Conservation (phyloP, 1,139 yeast species). For the Suhomyces bolitotheri region DNA sequence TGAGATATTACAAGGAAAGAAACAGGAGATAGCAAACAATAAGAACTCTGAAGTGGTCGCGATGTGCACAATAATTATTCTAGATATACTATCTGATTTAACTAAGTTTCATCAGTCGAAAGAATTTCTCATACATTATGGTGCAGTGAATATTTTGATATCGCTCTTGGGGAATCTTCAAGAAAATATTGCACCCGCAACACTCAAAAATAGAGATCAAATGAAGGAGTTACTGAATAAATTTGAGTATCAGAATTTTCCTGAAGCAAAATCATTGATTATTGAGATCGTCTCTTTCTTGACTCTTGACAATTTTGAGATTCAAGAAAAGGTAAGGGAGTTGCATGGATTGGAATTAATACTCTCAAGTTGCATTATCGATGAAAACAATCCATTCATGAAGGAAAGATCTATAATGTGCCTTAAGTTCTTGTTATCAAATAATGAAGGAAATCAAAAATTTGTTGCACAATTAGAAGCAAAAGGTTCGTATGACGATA, state of each 20-base stretch:
- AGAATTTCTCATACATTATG: constrained; percentile 52
- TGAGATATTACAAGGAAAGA: not conserved
- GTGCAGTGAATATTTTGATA: constrained; percentile 47
- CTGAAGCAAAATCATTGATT: constrained; percentile 59
- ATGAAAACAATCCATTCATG: constrained; percentile 83
- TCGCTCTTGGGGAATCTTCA: constrained; percentile 51
- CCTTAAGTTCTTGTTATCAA: constrained; percentile 62
- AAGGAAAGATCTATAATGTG: constrained; percentile 85
- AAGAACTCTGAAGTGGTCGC: constrained; percentile 3
- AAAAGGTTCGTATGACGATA: constrained; percentile 32
- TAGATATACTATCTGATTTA: constrained; percentile 57
- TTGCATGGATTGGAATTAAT: constrained; percentile 70
- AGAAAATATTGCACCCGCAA: constrained; percentile 33
- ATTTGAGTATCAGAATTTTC: constrained; percentile 43
- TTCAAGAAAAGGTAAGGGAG: constrained; percentile 69
- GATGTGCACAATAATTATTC: constrained; percentile 13
- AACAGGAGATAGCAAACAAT: not conserved
- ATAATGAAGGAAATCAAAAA: constrained; percentile 67
- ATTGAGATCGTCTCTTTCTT: constrained; percentile 63
- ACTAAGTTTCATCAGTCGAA: constrained; percentile 53
- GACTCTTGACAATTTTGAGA: constrained; percentile 48
- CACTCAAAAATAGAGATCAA: constrained; percentile 14
- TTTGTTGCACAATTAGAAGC: constrained; percentile 61
- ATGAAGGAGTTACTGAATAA: not conserved
- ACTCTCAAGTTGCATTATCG: constrained; percentile 80